phyloP scores from a whole-genome alignment of 2,329 filamentous ascomycete species.

The Colletotrichum karsti region DNA sequence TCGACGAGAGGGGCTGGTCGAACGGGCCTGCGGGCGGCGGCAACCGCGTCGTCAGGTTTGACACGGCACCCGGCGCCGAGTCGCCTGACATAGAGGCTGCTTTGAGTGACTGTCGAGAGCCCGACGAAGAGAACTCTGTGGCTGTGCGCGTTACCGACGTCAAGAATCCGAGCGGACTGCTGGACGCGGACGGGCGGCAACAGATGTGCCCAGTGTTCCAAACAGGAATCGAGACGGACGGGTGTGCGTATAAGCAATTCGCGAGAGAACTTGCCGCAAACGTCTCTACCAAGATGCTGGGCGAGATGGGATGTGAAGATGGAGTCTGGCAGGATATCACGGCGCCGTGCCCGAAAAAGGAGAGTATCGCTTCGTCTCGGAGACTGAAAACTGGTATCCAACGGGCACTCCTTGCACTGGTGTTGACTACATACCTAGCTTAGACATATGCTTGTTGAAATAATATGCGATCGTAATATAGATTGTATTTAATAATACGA shows the following conservation, averaged over 20 bases:
- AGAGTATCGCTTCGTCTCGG: no score
- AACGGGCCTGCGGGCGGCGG: background rate
- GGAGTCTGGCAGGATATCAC: conserved; percentile 1
- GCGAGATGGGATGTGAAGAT: background rate
- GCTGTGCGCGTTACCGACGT: background rate
- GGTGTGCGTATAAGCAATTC: background rate
- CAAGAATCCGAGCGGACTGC: background rate
- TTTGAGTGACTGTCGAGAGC: background rate
- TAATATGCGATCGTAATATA: no score
- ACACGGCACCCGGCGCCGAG: background rate
- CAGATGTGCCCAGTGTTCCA: background rate
- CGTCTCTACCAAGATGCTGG: background rate
- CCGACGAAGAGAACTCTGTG: background rate
- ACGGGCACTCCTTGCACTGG: no score
- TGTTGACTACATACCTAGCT: no score
- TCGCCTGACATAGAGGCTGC: background rate
- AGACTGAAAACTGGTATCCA: no score
- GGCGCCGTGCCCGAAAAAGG: background rate
- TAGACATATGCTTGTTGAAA: no score
- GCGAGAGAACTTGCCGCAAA: conserved; percentile 1
- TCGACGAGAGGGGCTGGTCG: background rate
- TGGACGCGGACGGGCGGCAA: no score
- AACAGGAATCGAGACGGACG: background rate
- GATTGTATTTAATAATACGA: no score
- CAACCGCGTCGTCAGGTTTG: background rate